Conservation (phyloP, 352 stramenopile genomes). For the Phytophthora cajani region DNA sequence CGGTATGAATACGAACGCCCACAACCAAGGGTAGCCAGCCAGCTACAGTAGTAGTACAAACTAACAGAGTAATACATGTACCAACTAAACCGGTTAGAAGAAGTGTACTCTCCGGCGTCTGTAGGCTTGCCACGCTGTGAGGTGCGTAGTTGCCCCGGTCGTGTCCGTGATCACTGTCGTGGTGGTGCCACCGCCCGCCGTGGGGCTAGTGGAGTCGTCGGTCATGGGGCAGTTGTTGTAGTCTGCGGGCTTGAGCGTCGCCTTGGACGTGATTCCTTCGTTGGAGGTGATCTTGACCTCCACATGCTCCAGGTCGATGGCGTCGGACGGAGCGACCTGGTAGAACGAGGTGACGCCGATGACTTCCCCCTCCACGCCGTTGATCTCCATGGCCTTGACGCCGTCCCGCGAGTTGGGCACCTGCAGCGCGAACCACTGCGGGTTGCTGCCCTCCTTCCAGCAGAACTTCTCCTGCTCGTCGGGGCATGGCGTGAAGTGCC, state of each 20-base stretch:
- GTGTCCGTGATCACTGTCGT: conserved; percentile 41
- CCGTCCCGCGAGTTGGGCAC: conserved; percentile 60
- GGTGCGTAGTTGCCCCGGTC: conserved; percentile 39
- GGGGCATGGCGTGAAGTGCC: conserved; percentile 64
- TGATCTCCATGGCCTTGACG: conserved; percentile 60
- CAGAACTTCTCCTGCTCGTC: conserved; percentile 72
- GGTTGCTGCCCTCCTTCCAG: conserved; percentile 73
- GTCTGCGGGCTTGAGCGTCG: conserved; percentile 45
- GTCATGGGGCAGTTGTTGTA: conserved; percentile 53
- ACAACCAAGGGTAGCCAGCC: conserved; percentile 27
- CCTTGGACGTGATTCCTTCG: conserved; percentile 91
- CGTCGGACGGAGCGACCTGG: conserved; percentile 37
- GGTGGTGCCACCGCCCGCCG: conserved; percentile 15
- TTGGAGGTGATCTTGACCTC: conserved; percentile 90
- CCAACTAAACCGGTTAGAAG: conserved; percentile 24
- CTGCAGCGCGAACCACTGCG: conserved; percentile 69
- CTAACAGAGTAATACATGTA: background rate
- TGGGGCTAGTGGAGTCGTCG: conserved; percentile 33
- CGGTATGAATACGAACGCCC: conserved; percentile 38
- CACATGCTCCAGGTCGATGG: conserved; percentile 40
- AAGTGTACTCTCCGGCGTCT: conserved; percentile 37
- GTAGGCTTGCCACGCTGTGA: conserved; percentile 51
- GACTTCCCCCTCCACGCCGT: conserved; percentile 44
- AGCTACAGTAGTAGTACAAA: too few relatives aligned
- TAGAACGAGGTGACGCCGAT: conserved; percentile 94